Conservation (phyloP, 2,329 filamentous ascomycete genomes). For the Dactylellina parvicollis region DNA sequence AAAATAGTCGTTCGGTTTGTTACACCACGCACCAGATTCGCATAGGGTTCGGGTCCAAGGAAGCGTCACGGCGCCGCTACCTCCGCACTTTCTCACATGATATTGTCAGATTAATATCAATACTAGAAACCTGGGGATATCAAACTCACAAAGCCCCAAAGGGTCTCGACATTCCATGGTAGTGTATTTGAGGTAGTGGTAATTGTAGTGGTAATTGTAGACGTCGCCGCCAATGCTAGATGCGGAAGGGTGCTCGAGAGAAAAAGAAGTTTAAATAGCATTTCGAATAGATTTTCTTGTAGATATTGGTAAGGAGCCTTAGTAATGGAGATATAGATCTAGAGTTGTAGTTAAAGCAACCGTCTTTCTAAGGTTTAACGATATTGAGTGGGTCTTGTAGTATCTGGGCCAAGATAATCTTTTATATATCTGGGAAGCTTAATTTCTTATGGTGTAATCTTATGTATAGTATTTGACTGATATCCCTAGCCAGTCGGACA, state of each 20-base stretch:
- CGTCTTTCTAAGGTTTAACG: neutral
- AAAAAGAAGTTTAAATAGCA: constrained; percentile 1
- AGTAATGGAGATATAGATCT: neutral
- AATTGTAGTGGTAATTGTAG: neutral
- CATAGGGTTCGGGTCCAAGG: constrained; percentile 25
- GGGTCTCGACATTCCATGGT: constrained; percentile 6
- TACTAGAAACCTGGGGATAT: neutral
- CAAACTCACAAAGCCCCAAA: constrained; percentile 15
- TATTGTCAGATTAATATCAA: neutral
- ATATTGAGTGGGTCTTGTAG: too few relatives aligned
- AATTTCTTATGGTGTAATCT: too few relatives aligned
- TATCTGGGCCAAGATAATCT: too few relatives aligned
- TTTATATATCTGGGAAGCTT: too few relatives aligned
- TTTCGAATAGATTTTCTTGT: neutral
- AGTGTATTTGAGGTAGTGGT: constrained; percentile 2
- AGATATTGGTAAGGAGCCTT: neutral
- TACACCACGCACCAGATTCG: constrained; percentile 10
- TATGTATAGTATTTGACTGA: too few relatives aligned
- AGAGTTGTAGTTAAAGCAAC: neutral
- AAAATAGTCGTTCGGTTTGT: neutral
- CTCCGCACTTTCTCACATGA: constrained; percentile 4
- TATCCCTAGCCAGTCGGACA: neutral
- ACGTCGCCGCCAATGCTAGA: neutral
- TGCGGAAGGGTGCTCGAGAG: neutral
- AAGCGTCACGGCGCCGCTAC: neutral